These are phyloP conservation scores for Teratosphaeria zuluensis DNA, from an alignment of 2,329 filamentous ascomycete genomes.

Conservation along the genomic window DNA sequence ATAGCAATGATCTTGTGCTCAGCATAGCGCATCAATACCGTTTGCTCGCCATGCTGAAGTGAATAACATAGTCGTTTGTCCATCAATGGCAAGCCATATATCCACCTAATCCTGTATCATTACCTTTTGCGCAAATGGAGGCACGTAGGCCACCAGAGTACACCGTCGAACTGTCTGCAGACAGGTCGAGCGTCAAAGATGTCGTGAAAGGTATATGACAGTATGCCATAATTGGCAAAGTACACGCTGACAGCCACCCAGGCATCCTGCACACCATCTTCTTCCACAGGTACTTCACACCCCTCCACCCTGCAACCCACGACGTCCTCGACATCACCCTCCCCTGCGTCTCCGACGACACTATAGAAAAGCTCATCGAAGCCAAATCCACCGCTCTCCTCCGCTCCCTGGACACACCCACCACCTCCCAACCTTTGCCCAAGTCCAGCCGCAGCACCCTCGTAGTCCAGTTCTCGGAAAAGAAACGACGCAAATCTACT, in stretches of 20 bases:
- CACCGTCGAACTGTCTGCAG: constrained; percentile 86
- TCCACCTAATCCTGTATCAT: neutral
- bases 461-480: constrained; percentile 89
- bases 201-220: constrained; percentile 63
- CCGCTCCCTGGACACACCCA: constrained; percentile 54
- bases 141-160: constrained; percentile 69
- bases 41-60: neutral
- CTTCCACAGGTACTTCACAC: constrained; percentile 95
- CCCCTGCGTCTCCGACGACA: constrained; percentile 78
- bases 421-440: constrained; percentile 12
- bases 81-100: neutral
- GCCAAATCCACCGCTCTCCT: constrained; percentile 71
- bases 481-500: constrained; percentile 71
- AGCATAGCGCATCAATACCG: neutral
- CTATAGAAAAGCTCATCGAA: constrained; percentile 89
- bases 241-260: constrained; percentile 27
- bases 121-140: constrained; percentile 42
- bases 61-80: neutral
- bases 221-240: neutral
- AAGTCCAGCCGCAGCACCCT: constrained; percentile 56
- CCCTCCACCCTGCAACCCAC: constrained; percentile 69
- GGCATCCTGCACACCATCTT: constrained; percentile 95
- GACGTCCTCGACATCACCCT: constrained; percentile 86
- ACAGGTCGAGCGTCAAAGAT: constrained; percentile 80
- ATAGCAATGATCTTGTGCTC: neutral